Evolutionary conservation across 2,329 filamentous ascomycete genomes (phyloP).

Genomic region (Canariomyces notabilis): DNA sequence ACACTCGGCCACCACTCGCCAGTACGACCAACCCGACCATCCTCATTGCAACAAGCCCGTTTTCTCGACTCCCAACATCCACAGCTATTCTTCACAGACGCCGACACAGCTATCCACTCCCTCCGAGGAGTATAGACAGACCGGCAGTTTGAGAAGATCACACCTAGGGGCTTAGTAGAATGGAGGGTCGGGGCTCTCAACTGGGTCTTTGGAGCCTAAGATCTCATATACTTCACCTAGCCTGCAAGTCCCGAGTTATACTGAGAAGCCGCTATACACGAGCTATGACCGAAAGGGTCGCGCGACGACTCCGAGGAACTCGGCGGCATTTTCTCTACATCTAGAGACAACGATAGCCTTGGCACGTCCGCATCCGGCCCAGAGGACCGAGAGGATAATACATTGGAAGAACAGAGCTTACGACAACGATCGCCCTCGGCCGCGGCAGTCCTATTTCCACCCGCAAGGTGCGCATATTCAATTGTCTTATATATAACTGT

Average conservation of each 20-base stretch:
- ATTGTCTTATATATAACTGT: neutral
- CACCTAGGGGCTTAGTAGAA: neutral
- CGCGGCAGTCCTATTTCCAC: neutral
- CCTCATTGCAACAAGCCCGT: neutral
- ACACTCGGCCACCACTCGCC: constrained; percentile 2
- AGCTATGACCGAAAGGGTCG: neutral
- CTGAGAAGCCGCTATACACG: neutral
- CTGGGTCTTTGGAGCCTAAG: neutral
- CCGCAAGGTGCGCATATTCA: neutral
- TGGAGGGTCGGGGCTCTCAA: neutral
- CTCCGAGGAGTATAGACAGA: neutral
- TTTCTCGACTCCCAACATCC: neutral
- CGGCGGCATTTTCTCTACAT: neutral
- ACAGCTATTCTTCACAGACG: neutral
- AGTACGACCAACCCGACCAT: constrained; percentile 3
- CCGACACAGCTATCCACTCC: neutral
- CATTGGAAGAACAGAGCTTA: constrained; percentile 1
- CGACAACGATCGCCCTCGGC: neutral
- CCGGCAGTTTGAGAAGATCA: constrained; percentile 2
- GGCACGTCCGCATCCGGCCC: neutral
- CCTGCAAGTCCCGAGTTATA: constrained; percentile 1
- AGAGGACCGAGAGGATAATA: constrained; percentile 1
- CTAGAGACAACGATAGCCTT: neutral
- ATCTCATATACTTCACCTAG: neutral
- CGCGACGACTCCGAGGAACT: neutral